Evolutionary conservation across 768 basidiomycete genomes (phyloP), one percentile per base, ranked within the genome.

Genomic region (Suillus variegatus): DNA sequence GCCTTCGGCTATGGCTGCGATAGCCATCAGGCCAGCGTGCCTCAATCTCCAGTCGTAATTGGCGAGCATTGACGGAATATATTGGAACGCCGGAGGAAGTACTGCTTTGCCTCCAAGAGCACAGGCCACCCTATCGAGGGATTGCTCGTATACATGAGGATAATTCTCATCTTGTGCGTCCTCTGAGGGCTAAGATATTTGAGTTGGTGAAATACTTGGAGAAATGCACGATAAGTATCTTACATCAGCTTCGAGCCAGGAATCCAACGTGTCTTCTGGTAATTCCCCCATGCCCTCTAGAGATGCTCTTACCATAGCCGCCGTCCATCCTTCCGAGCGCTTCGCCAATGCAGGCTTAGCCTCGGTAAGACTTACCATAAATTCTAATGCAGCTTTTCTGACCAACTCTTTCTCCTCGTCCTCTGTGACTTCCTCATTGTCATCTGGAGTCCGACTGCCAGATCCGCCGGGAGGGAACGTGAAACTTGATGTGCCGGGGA

Each of bases 21-120:
- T 90, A 0, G 93, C 92, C 86, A 94, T 92, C 32, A 96, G 78
- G 13, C 91, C 94, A 0, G 93, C 93, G 70, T 96, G 93, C 36
- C 94, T 82, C 35, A 88, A 84, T 61, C 92, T 83, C 95, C 95
- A 97, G 75, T 95, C 92, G 66, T 88, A 89, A 63, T 85, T 88
- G 0, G 84, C 85, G 64, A 95, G 81, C 89, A 96, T 93, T 0
- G 88, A 88, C 0, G 92, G 92, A 16, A 94, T 93, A 65, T 88
- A 87, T 74, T 88, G 86, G 78, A 95, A 95, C 6, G 94, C 89
- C 12, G 89, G 86, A 0, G 91, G 94, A 6, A 96, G 79, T 1
- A 95, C 85, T 0, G 86, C 79, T 64, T 88, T 82, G 0, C 94
- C 93, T 7, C 92, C 92, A 52, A 95, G 78, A 0, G 92, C 91